Evolutionary conservation across 129 eudicot genomes (phyloP).

Genomic region (Silybum marianum): DNA sequence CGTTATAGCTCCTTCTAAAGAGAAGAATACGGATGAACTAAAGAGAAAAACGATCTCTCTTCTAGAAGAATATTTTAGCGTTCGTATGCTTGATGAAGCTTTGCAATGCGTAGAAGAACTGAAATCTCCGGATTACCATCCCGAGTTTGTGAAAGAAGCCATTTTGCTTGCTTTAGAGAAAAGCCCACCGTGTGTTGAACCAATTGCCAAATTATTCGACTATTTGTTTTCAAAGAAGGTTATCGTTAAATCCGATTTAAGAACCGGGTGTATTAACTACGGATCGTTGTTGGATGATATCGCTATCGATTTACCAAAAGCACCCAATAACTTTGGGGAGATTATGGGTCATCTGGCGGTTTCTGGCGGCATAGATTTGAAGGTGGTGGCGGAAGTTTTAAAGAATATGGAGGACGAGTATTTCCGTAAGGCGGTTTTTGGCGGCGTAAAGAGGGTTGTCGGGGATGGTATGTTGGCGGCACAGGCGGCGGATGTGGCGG

Average conservation of each 20-base stretch:
- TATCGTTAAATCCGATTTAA: slow-evolving; percentile 41
- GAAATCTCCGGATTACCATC: slow-evolving; percentile 55
- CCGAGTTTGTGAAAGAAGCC: slow-evolving; percentile 69
- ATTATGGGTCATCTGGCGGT: slow-evolving; percentile 48
- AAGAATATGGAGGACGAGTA: slow-evolving; percentile 51
- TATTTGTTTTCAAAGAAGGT: slow-evolving; percentile 55
- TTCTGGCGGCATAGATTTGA: slow-evolving; percentile 53
- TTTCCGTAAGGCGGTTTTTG: slow-evolving; percentile 49
- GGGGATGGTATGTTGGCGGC: slow-evolving; percentile 50
- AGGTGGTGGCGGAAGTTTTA: slow-evolving; percentile 52
- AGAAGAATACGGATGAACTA: slow-evolving; percentile 40
- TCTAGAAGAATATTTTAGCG: slow-evolving; percentile 64
- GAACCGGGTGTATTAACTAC: slow-evolving; percentile 45
- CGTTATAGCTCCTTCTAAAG: slow-evolving; percentile 18
- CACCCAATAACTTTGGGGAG: slow-evolving; percentile 70
- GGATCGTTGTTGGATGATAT: slow-evolving; percentile 64
- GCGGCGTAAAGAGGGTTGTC: slow-evolving; percentile 37
- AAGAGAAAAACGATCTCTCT: slow-evolving; percentile 58
- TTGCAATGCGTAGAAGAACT: slow-evolving; percentile 66
- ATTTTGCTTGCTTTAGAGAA: slow-evolving; percentile 58
- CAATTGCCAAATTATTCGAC: slow-evolving; percentile 54
- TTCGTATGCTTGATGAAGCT: slow-evolving; percentile 71
- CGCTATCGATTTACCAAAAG: slow-evolving; percentile 66
- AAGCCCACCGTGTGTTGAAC: slow-evolving; percentile 67
- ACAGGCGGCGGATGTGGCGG: slow-evolving; percentile 57